Conservation (phyloP, 106 monocot genomes). For the Platanthera zijinensis region DNA sequence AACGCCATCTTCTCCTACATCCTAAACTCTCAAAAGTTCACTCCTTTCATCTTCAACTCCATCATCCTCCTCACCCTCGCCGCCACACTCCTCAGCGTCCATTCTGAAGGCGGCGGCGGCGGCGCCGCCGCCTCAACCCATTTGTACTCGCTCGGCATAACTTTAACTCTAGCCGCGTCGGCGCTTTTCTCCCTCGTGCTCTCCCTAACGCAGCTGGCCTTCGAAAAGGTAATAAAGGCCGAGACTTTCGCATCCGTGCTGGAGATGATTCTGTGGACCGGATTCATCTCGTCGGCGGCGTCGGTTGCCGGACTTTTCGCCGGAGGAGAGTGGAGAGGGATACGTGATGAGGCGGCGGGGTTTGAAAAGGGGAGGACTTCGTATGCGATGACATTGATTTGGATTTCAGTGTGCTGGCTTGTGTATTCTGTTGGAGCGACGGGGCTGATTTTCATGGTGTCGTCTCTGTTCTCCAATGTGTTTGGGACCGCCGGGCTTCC, state of each 20-base stretch:
- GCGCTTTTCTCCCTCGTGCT: conserved; percentile 23
- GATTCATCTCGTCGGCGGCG: conserved; percentile 7
- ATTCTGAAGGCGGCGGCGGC: neutral
- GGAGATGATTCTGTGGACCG: conserved; percentile 14
- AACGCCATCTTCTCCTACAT: conserved; percentile 43
- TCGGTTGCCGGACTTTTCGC: conserved; percentile 22
- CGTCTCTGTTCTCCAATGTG: conserved; percentile 36
- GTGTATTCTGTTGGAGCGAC: conserved; percentile 22
- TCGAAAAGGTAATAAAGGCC: conserved; percentile 21
- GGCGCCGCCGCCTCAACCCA: neutral
- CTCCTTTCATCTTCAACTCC: conserved; percentile 30
- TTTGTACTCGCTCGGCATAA: conserved; percentile 18
- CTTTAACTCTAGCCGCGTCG: conserved; percentile 20
- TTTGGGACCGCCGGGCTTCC: conserved; percentile 22
- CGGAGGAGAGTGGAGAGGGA: conserved; percentile 24
- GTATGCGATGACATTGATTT: conserved; percentile 27
- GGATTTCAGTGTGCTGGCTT: conserved; percentile 26
- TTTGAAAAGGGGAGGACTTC: conserved; percentile 19
- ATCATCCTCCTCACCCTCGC: conserved; percentile 34
- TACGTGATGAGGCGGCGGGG: conserved; percentile 15
- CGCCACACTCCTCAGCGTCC: conserved; percentile 24
- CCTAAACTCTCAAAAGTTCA: conserved; percentile 41
- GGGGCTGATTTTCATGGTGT: conserved; percentile 26
- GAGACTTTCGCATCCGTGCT: conserved; percentile 24
- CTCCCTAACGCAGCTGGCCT: conserved; percentile 24